These are phyloP conservation scores for Fraxinus velutina DNA, from an alignment of 305 asterid species.

Conservation along the genomic window DNA sequence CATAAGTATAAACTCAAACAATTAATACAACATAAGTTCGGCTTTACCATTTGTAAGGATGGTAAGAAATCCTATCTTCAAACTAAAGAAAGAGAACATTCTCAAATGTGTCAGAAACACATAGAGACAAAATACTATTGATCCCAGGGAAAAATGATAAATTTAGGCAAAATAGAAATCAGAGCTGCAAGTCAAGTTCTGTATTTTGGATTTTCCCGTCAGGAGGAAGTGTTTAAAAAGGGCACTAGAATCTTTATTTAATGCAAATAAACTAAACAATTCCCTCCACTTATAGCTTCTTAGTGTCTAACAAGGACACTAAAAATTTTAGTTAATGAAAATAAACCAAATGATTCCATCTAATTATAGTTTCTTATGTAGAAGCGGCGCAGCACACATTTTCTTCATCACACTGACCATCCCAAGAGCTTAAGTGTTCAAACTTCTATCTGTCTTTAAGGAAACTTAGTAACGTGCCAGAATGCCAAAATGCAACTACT, in stretches of 20 bases:
- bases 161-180: not conserved
- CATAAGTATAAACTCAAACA: not conserved
- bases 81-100: not conserved
- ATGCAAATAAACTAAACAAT: not conserved
- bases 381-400: not conserved
- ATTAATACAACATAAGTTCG: not conserved
- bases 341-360: not conserved
- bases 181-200: not conserved
- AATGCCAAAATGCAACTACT: not conserved
- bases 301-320: not conserved
- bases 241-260: not conserved
- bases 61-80: not conserved
- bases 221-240: not conserved
- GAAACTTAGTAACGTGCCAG: not conserved
- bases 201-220: not conserved
- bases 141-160: not conserved
- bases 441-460: not conserved
- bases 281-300: not conserved
- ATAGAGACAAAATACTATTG: not conserved
- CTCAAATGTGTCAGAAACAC: not conserved
- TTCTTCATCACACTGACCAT: not conserved
- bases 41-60: not conserved
- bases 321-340: slow-evolving; percentile 1
- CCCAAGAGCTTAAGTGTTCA: not conserved
- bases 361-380: not conserved